Evolutionary conservation across 495 filamentous ascomycete species (phyloP), one percentile per base, ranked within the genome.

Genomic region (Chlorociboria aeruginascens): DNA sequence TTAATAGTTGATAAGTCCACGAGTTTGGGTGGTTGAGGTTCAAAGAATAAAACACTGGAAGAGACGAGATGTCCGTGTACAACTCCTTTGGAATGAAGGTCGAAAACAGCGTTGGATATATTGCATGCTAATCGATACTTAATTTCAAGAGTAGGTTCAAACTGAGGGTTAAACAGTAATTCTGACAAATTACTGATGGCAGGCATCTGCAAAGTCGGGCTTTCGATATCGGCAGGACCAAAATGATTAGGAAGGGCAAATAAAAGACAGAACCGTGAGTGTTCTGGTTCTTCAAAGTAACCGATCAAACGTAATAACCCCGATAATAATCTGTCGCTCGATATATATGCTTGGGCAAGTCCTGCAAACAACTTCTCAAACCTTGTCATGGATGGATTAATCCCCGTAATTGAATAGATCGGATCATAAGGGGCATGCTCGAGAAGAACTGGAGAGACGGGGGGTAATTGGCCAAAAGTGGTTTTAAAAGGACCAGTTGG

Each of bases 111-210:
- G 60, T 81, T 82, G 31, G 78, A 73, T 8, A 95, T 71, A 53
- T 88, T 86, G 43, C 86, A 78, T 0, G 86, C 88, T 32, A 96
- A 70, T 11, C 85, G 78, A 58, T 89, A 94, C 40, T 89, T 83
- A 45, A 85, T 85, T 60, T 96, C 89, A 9, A 77, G 57, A 49
- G 66, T 69, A 2, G 74, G 73, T 46, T 76, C 74, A 16, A 78
- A 76, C 40, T 73, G 65, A 3, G 77, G 77, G 10, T 69, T 66
- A 14, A 61, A 65, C 0, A 73, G 64, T 14, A 76, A 63, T 45
- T 72, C 67, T 32, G 63, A 62, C 10, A 73, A 55, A 48, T 68
- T 71, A 14, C 77, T 62, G 53, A 69, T 70, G 47, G 73, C 73
- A 16, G 74, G 55, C 54, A 56, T 54, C 43, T 50, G 48, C 20